phyloP scores from a whole-genome alignment of 208 protist species.

The Crithidia fasciculata region DNA sequence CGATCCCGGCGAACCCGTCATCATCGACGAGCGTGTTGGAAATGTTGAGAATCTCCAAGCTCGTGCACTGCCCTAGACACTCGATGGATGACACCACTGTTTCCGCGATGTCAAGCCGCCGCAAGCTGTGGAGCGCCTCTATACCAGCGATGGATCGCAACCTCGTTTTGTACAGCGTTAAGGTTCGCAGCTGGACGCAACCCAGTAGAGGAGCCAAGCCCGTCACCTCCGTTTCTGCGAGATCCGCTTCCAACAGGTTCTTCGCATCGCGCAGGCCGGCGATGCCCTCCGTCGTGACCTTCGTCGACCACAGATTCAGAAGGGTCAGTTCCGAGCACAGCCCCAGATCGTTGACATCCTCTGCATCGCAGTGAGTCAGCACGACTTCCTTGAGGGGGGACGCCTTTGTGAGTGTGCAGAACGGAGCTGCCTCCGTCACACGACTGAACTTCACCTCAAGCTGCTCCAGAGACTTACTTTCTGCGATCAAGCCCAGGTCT shows the following conservation, averaged over 20 bases:
- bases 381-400: constrained; percentile 23
- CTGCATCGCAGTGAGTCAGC: constrained; percentile 32
- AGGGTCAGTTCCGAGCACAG: constrained; percentile 12
- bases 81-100: constrained; percentile 23
- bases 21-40: constrained; percentile 34
- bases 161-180: constrained; percentile 30
- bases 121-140: constrained; percentile 13
- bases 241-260: constrained; percentile 32
- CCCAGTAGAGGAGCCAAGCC: constrained; percentile 25
- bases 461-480: constrained; percentile 21
- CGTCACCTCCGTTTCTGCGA: constrained; percentile 33
- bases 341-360: constrained; percentile 16
- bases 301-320: constrained; percentile 36
- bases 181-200: constrained; percentile 20
- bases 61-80: constrained; percentile 16
- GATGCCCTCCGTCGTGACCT: constrained; percentile 34
- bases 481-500: constrained; percentile 3
- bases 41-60: constrained; percentile 38
- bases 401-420: constrained; percentile 11
- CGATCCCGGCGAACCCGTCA: constrained; percentile 29
- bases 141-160: constrained; percentile 35
- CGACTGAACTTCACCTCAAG: constrained; percentile 26
- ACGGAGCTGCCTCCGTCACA: constrained; percentile 4
- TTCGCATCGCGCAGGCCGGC: constrained; percentile 8
- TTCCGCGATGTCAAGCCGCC: constrained; percentile 41